A percentile compares a stretch with the other conserved stretches of the same genome.
Conservation (phyloP, 1,139 yeast species). For the Lodderomyces elongisporus region DNA sequence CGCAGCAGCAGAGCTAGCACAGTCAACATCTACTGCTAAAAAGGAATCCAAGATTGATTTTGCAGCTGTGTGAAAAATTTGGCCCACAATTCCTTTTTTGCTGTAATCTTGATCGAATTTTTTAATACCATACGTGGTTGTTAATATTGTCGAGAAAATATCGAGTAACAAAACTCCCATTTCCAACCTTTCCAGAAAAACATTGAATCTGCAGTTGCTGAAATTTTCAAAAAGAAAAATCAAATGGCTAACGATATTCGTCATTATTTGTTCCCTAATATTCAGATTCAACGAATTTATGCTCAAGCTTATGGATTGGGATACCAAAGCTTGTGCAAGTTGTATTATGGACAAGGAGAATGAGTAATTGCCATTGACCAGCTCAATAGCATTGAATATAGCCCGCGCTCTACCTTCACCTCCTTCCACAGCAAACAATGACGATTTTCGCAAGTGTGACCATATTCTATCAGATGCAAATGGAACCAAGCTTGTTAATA, state of each 20-base stretch:
- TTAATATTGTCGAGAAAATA: constrained; percentile 52
- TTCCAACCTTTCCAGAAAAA: constrained; percentile 53
- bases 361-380: constrained; percentile 59
- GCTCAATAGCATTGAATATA: constrained; percentile 69
- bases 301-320: constrained; percentile 48
- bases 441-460: constrained; percentile 69
- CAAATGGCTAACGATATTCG: constrained; percentile 53
- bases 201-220: constrained; percentile 60
- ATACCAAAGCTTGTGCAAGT: constrained; percentile 49
- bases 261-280: too few relatives aligned
- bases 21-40: constrained; percentile 46
- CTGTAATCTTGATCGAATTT: constrained; percentile 50
- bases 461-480: constrained; percentile 66
- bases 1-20: constrained; percentile 44
- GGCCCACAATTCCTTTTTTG: constrained; percentile 36
- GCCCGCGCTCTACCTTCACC: constrained; percentile 63
- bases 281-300: too few relatives aligned
- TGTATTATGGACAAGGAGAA: constrained; percentile 59
- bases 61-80: not conserved
- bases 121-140: constrained; percentile 51
- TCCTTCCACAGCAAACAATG: constrained; percentile 59
- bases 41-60: constrained; percentile 51
- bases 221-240: constrained; percentile 71
- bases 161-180: constrained; percentile 56
- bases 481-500: constrained; percentile 46